Evolutionary conservation across 2,329 filamentous ascomycete species (phyloP).

Genomic region (Ilyonectria robusta): DNA sequence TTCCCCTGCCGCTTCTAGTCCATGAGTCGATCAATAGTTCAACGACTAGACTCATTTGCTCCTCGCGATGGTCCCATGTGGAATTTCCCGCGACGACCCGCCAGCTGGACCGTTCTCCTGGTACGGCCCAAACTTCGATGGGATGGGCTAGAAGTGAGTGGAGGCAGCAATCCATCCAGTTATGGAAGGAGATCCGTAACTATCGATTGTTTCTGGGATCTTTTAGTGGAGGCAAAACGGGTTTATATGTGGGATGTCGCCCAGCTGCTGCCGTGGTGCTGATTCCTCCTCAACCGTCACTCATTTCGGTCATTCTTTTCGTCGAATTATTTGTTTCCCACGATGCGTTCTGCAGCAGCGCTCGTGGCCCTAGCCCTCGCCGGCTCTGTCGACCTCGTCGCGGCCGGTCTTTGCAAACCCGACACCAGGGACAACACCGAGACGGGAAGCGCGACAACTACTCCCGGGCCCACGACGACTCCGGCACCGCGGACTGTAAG

Average conservation of each 20-base stretch:
- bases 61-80: not conserved
- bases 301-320: constrained; percentile 10
- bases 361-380: constrained; percentile 32
- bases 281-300: not conserved
- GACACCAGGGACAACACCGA: not conserved
- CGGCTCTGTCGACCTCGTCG: constrained; percentile 3
- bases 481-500: constrained; percentile 17
- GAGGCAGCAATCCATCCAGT: not conserved
- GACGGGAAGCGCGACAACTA: constrained; percentile 5
- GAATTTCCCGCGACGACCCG: not conserved
- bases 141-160: not conserved
- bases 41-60: constrained; percentile 16
- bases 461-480: constrained; percentile 25
- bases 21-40: constrained; percentile 32
- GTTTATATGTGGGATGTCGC: not conserved
- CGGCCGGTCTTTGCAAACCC: constrained; percentile 33
- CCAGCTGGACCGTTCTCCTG: not conserved
- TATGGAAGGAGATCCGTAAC: not conserved
- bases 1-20: not conserved
- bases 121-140: not conserved
- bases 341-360: constrained; percentile 34
- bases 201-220: too few relatives aligned
- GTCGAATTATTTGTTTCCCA: constrained; percentile 18
- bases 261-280: not conserved
- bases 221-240: not conserved